Percentiles rank a stretch among this genome's conserved stretches.
Conservation (phyloP, 148 eudicot species). For the Camellia lanceoleosa region DNA sequence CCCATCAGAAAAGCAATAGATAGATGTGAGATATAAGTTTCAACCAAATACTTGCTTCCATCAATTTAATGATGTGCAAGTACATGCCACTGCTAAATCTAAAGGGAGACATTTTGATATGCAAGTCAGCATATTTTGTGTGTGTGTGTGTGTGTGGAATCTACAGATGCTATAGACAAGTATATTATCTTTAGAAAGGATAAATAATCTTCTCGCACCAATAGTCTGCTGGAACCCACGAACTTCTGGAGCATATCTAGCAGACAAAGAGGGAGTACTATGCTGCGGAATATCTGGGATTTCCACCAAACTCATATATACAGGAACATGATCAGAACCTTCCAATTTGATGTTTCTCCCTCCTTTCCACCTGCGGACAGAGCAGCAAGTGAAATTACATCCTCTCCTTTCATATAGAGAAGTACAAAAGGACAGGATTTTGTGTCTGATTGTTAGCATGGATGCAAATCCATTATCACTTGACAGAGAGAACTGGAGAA, state of each 20-base stretch:
- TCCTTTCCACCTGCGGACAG: slow-evolving; percentile 66
- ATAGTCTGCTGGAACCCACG: slow-evolving; percentile 92
- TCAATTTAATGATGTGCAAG: not conserved
- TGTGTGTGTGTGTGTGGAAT: not conserved
- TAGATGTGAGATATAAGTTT: not conserved
- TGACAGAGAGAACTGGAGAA: not conserved
- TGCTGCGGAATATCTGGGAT: slow-evolving; percentile 55
- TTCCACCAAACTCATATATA: slow-evolving; percentile 53
- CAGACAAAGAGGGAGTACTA: slow-evolving; percentile 77
- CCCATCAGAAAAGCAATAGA: not conserved
- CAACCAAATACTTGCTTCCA: not conserved
- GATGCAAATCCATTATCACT: not conserved
- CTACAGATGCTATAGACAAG: not conserved
- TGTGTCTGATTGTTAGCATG: not conserved
- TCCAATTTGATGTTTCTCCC: slow-evolving; percentile 70
- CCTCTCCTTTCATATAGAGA: not conserved
- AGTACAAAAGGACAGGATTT: not conserved
- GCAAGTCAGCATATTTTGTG: not conserved
- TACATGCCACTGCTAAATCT: not conserved
- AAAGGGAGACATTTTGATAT: not conserved
- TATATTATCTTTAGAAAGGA: not conserved
- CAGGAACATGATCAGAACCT: slow-evolving; percentile 98
- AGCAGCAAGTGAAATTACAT: not conserved
- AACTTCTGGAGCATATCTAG: slow-evolving; percentile 89
- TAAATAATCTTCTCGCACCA: slow-evolving; percentile 38